Base-by-base conservation (phyloP, 768 basidiomycete genomes). In the Xanthoconium stramineum region DNA sequence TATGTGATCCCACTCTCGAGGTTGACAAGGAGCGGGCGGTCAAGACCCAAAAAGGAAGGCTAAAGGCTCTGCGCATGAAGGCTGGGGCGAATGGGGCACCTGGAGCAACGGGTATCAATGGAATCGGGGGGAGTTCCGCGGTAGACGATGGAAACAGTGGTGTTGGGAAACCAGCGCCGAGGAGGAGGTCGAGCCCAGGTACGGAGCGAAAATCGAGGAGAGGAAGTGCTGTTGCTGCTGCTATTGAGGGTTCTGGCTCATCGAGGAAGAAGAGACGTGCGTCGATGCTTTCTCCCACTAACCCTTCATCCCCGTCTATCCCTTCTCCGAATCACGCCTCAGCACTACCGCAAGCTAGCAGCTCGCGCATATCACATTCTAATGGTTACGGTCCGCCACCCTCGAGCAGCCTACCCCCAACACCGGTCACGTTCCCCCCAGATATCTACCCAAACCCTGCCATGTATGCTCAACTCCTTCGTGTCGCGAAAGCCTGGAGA, bases 401-500 rank as follows among this genome's bases (percentile, higher is more conserved):
- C 32, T 39, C 57, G 1, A 33, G 6, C 43, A 58, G 51, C 57
- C 58, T 66, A 20, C 59, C 59, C 6, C 65, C 65, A 58, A 54
- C 58, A 37, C 60, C 67, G 50, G 78, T 85, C 53, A 76, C 80
- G 46, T 69, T 69, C 24, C 69, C 68, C 33, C 59, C 67, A 17
- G 69, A 69, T 36, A 50, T 59, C 9, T 70, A 70, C 30, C 61
- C 68, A 6, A 64, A 69, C 15, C 68, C 68, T 42, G 57, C 78
- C 42, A 76, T 79, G 3, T 76, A 82, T 11, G 73, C 75, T 36
- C 79, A 74, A 38, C 76, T 89, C 3, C 76, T 78, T n/a, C 72
- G 74, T n/a, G 80, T 83, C 17, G 86, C 87, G 12, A 76, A 80
- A 20, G 72, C 78, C 17, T 90, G 86, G 87, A 74, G 88, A 10